phyloP scores from a whole-genome alignment of 495 filamentous ascomycete genomes.

The Endocarpon pusillum region DNA sequence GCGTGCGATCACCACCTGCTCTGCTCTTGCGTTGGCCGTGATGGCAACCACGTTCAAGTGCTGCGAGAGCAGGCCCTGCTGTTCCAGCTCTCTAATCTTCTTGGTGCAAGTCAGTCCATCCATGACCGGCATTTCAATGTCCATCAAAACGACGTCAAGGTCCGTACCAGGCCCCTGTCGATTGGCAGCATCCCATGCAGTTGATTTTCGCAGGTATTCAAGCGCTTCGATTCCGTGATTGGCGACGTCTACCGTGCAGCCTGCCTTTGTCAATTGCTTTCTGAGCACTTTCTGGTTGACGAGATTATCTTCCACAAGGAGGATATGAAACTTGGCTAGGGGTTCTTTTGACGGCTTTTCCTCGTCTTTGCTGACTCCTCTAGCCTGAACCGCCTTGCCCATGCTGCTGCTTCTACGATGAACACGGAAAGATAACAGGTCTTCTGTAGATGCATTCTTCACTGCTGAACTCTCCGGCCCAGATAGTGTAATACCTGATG shows the following conservation, averaged over 20 bases:
- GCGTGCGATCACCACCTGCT: too few relatives aligned
- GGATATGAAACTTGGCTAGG: constrained; percentile 23
- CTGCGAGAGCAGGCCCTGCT: constrained; percentile 16
- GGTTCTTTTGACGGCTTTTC: too few relatives aligned
- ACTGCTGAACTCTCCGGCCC: too few relatives aligned
- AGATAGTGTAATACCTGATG: too few relatives aligned
- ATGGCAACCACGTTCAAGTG: constrained; percentile 63
- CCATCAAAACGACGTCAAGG: constrained; percentile 56
- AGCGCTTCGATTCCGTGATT: constrained; percentile 65
- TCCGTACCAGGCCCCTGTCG: too few relatives aligned
- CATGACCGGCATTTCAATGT: constrained; percentile 76
- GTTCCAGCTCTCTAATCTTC: constrained; percentile 46
- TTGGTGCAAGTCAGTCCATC: constrained; percentile 54
- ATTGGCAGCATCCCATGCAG: too few relatives aligned
- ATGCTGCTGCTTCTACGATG: too few relatives aligned
- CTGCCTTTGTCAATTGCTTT: constrained; percentile 42
- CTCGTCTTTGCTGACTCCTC: too few relatives aligned
- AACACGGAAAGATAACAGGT: too few relatives aligned
- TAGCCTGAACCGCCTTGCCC: too few relatives aligned
- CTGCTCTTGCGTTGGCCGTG: constrained; percentile 55
- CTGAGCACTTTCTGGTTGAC: constrained; percentile 50
- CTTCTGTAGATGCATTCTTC: too few relatives aligned
- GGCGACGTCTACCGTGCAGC: constrained; percentile 48
- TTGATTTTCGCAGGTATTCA: too few relatives aligned
- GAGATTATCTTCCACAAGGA: constrained; percentile 42